Base-by-base conservation (phyloP, 805 yeast genomes). In the Candida tallmaniae region DNA sequence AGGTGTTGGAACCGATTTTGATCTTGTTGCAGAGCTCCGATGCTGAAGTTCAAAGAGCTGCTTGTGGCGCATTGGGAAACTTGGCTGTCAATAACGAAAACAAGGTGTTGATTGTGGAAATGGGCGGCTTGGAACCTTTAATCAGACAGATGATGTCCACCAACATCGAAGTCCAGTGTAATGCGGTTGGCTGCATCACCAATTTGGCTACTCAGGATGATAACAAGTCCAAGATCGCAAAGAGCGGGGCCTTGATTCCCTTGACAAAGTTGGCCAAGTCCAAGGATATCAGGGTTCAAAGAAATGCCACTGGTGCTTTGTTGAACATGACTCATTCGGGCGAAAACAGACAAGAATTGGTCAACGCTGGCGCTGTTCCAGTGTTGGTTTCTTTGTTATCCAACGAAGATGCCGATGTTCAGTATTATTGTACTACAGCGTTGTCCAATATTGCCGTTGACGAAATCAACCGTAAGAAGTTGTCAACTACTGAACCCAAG, bases 121-220 rank as follows among this genome's bases (percentile, higher is more conserved):
- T 93, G 96, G 97, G 97, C 19, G 98, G 97, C 2, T 74, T 93
- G 38, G 96, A 89, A 44, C 97, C 97, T 4, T 74, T 93, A 29
- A 93, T 93, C 50, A 81, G 94, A 59, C 98, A 93, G 64, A 93
- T 93, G 99, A 83, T 87, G 83, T 83, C 95, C 27, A 77, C 93
- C 36, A 93, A 93, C 53, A 95, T 93, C 39, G 99, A 93, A 60
- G 97, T 93, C 25, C 98, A 93, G 64, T 93, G 99, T 62, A 93
- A 93, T 56, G 98, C 99, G 2, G 98, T 93, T 38, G 99, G 99
- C 12, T 93, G 98, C 59, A 89, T 93, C 54, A 93, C 99, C 23
- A 93, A 93, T 56, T 75, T 93, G 60, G 98, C 98, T 6, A 93
- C 98, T 5, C 96, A 86, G 62, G 99, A 93, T 61, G 96, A 87